Percentiles rank a stretch among this genome's conserved stretches.
Conservation (phyloP, 805 yeast species). For the Tetrapisispora phaffii region DNA sequence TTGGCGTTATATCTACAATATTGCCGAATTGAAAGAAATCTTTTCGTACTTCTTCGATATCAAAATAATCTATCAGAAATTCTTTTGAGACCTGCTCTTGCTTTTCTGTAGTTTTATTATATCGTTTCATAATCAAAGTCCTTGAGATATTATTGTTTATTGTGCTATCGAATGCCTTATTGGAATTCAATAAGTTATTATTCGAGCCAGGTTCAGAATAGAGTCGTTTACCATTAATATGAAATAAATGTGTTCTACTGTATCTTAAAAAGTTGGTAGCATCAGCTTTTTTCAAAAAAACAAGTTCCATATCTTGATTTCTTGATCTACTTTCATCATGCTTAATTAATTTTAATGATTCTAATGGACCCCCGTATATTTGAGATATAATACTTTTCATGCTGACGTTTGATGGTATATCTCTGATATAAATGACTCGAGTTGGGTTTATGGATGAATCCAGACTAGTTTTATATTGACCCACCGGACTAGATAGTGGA, state of each 20-base stretch:
- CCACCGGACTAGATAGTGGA: background rate
- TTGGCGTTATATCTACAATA: conserved; percentile 52
- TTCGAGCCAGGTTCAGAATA: conserved; percentile 32
- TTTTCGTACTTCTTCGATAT: conserved; percentile 33
- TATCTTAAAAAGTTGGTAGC: conserved; percentile 47
- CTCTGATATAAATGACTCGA: conserved; percentile 8
- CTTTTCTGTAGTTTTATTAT: conserved; percentile 15
- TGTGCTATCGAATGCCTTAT: background rate
- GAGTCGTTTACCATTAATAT: conserved; percentile 48
- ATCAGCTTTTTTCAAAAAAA: conserved; percentile 43
- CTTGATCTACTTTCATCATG: conserved; percentile 7
- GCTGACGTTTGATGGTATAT: conserved; percentile 37
- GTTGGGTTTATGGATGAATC: background rate
- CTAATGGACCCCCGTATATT: conserved; percentile 62
- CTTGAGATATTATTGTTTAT: conserved; percentile 3
- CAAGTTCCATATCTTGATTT: conserved; percentile 35
- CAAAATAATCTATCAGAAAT: conserved; percentile 37
- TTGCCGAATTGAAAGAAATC: conserved; percentile 53
- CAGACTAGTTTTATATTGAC: background rate
- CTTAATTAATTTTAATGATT: conserved; percentile 32
- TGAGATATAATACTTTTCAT: conserved; percentile 43
- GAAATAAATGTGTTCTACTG: conserved; percentile 43
- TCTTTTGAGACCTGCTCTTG: conserved; percentile 5
- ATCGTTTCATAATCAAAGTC: conserved; percentile 5
- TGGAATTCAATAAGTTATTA: conserved; percentile 17